Evolutionary conservation across 2,329 filamentous ascomycete species (phyloP).

Genomic region (Sporothrix dimorphospora): DNA sequence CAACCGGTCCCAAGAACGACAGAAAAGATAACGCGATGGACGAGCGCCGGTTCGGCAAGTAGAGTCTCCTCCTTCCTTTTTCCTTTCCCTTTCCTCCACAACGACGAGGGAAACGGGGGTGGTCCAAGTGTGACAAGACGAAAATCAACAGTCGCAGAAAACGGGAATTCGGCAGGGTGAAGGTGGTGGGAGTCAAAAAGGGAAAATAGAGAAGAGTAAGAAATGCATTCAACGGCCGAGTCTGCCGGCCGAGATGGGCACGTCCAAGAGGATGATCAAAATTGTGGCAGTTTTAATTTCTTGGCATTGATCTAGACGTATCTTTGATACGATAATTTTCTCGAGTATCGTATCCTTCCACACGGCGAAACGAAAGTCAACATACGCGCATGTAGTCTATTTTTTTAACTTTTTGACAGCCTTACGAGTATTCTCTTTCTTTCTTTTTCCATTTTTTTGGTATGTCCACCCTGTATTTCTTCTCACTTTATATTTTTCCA

Average conservation of each 20-base stretch:
- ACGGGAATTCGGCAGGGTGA: background rate
- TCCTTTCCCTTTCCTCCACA: background rate
- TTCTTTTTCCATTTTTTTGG: too few relatives aligned
- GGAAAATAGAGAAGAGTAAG: background rate
- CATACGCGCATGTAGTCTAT: too few relatives aligned
- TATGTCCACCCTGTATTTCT: too few relatives aligned
- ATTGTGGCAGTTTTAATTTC: background rate
- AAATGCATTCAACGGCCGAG: background rate
- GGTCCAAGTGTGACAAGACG: background rate
- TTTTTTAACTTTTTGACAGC: too few relatives aligned
- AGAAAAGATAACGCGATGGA: background rate
- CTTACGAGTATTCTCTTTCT: too few relatives aligned
- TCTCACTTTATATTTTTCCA: too few relatives aligned
- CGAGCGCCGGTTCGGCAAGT: background rate
- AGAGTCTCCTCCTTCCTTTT: background rate
- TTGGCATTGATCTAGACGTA: too few relatives aligned
- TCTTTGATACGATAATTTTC: too few relatives aligned
- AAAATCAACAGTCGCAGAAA: constrained; percentile 20
- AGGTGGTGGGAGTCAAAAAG: background rate
- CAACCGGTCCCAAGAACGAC: background rate
- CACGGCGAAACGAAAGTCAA: too few relatives aligned
- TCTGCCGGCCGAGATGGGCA: background rate
- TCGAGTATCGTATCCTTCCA: too few relatives aligned
- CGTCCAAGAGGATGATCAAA: background rate
- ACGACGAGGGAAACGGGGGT: background rate